Evolutionary conservation across 2,329 filamentous ascomycete genomes (phyloP).

Genomic region (Monilinia vaccinii-corymbosi): DNA sequence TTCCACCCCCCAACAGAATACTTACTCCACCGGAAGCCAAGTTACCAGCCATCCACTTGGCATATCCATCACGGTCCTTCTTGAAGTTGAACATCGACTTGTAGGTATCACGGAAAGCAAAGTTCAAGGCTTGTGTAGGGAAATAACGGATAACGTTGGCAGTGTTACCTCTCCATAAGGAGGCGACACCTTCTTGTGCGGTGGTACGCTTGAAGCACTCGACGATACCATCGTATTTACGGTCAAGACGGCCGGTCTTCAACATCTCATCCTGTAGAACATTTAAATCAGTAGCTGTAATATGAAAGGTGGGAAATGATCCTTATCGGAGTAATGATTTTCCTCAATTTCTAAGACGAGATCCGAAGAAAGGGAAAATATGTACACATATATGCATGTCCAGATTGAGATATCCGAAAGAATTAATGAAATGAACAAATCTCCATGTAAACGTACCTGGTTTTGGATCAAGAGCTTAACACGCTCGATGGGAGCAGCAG

Average conservation of each 20-base stretch:
- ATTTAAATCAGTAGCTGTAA: slow-evolving; percentile 15
- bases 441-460: slow-evolving; percentile 61
- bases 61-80: slow-evolving; percentile 98
- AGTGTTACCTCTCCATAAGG: slow-evolving; percentile 99
- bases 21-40: slow-evolving; percentile 98
- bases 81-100: slow-evolving; percentile 99
- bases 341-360: background rate
- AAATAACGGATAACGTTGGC: slow-evolving; percentile 99
- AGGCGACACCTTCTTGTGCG: slow-evolving; percentile 83
- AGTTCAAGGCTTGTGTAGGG: slow-evolving; percentile 99
- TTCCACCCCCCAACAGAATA: slow-evolving; percentile 30
- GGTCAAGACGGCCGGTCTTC: slow-evolving; percentile 95
- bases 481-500: slow-evolving; percentile 99
- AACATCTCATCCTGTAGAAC: slow-evolving; percentile 92
- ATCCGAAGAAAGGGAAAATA: background rate
- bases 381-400: slow-evolving; percentile 3
- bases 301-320: background rate
- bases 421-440: background rate
- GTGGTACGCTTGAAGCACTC: slow-evolving; percentile 96
- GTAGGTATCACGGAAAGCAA: slow-evolving; percentile 99
- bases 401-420: slow-evolving; percentile 15
- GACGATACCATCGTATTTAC: slow-evolving; percentile 85
- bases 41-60: slow-evolving; percentile 99
- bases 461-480: slow-evolving; percentile 99
- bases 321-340: background rate